Percentiles rank a stretch among this genome's conserved stretches.
Evolutionary conservation across 371 early-diverging fungal species (phyloP).

Genomic region (Dichotomocladium elegans): DNA sequence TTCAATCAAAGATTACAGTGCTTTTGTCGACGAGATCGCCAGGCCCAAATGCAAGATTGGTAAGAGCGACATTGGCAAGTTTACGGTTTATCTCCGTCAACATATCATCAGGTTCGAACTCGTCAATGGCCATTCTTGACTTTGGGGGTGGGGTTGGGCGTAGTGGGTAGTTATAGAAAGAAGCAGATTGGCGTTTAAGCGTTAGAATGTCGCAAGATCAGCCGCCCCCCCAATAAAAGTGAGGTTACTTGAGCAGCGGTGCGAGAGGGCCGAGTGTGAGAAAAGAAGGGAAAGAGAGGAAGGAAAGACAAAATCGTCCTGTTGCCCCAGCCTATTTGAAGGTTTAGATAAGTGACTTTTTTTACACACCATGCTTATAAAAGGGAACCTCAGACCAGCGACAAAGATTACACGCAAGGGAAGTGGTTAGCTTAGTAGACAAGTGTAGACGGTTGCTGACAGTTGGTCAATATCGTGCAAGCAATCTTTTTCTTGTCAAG

Average conservation of each 20-base stretch:
- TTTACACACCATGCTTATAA: too few species aligned
- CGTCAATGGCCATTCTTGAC: conserved; percentile 36
- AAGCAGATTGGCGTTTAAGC: background rate
- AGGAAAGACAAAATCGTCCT: background rate
- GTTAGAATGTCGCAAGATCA: background rate
- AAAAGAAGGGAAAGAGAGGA: background rate
- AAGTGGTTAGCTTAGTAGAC: too few species aligned
- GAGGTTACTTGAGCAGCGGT: background rate
- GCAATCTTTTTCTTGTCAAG: too few species aligned
- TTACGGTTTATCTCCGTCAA: conserved; percentile 39
- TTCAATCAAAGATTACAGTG: conserved; percentile 9
- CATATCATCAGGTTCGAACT: conserved; percentile 33
- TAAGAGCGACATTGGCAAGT: conserved; percentile 33
- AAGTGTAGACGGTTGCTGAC: too few species aligned
- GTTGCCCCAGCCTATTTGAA: too few species aligned
- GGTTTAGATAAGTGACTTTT: too few species aligned
- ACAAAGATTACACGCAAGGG: too few species aligned
- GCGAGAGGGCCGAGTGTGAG: background rate
- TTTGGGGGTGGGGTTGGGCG: too few species aligned
- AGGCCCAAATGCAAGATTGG: conserved; percentile 14
- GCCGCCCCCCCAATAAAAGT: too few species aligned
- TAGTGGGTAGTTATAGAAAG: too few species aligned
- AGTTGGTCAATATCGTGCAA: too few species aligned
- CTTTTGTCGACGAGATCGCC: conserved; percentile 18
- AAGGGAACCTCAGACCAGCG: too few species aligned